Evolutionary conservation across 768 basidiomycete species (phyloP).

Genomic region (Tylopilus intermedius): DNA sequence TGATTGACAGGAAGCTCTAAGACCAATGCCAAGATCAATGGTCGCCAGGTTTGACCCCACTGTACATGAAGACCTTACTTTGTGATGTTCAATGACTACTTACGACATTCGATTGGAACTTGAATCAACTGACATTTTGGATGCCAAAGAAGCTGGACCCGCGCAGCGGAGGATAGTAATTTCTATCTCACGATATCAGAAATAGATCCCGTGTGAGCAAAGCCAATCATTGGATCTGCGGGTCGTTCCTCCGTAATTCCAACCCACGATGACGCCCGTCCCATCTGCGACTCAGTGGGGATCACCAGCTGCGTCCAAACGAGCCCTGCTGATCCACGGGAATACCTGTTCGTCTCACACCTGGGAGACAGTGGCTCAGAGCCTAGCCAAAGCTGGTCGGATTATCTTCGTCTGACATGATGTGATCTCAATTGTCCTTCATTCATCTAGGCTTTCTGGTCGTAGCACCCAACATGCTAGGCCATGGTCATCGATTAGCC

Average conservation of each 20-base stretch:
- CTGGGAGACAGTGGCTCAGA: constrained; percentile 9
- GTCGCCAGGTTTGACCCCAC: neutral
- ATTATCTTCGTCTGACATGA: neutral
- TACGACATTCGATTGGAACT: neutral
- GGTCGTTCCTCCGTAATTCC: too few relatives aligned
- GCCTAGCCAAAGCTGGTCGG: constrained; percentile 9
- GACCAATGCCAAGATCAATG: neutral
- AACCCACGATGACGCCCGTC: constrained; percentile 7
- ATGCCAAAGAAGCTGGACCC: neutral
- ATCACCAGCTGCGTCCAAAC: constrained; percentile 9
- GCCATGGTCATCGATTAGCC: constrained; percentile 12
- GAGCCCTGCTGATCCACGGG: constrained; percentile 16
- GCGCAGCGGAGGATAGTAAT: neutral
- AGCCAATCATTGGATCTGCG: too few relatives aligned
- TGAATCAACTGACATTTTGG: too few relatives aligned
- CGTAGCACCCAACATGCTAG: constrained; percentile 15
- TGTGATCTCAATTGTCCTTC: neutral
- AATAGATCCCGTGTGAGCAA: constrained; percentile 3
- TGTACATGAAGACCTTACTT: neutral
- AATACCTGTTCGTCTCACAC: constrained; percentile 12
- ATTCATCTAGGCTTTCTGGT: constrained; percentile 1
- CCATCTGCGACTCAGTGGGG: constrained; percentile 18
- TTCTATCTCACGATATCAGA: neutral
- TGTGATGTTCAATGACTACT: neutral
- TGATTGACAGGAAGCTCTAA: constrained; percentile 65